These are phyloP conservation scores for Talaromyces proteolyticus DNA, from an alignment of 495 filamentous ascomycete genomes.

Conservation along the genomic window DNA sequence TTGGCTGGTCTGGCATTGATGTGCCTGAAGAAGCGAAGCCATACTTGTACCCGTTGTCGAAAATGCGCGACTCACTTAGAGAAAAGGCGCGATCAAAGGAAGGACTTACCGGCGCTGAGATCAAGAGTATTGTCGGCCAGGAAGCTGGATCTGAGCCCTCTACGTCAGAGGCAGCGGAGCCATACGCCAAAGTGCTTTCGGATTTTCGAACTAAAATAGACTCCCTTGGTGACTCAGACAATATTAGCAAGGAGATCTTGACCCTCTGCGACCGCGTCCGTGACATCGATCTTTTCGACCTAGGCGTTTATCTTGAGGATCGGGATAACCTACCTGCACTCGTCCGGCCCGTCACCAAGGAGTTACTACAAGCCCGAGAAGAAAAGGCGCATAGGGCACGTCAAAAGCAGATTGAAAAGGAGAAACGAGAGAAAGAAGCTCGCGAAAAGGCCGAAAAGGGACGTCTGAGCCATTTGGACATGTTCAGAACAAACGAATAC, in stretches of 20 bases:
- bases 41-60: constrained; percentile 57
- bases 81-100: constrained; percentile 41
- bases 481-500: constrained; percentile 73
- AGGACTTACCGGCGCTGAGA: constrained; percentile 23
- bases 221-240: constrained; percentile 37
- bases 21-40: constrained; percentile 55
- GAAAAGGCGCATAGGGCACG: constrained; percentile 37
- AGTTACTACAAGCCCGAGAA: constrained; percentile 55
- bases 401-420: constrained; percentile 55
- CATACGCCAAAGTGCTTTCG: constrained; percentile 29
- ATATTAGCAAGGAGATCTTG: constrained; percentile 53
- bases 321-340: constrained; percentile 67
- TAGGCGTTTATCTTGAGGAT: constrained; percentile 86
- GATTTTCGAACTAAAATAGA: constrained; percentile 36
- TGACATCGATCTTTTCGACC: constrained; percentile 68
- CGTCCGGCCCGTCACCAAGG: constrained; percentile 72
- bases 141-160: constrained; percentile 13
- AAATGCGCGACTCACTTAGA: constrained; percentile 63
- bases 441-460: constrained; percentile 63
- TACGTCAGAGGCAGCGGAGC: constrained; percentile 22
- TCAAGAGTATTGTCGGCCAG: constrained; percentile 25
- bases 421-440: constrained; percentile 48
- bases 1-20: constrained; percentile 80
- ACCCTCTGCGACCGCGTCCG: constrained; percentile 73
- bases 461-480: constrained; percentile 58